Evolutionary conservation across 176 grass and related monocot genomes (phyloP).

Genomic region (Aegilops umbellulata): DNA sequence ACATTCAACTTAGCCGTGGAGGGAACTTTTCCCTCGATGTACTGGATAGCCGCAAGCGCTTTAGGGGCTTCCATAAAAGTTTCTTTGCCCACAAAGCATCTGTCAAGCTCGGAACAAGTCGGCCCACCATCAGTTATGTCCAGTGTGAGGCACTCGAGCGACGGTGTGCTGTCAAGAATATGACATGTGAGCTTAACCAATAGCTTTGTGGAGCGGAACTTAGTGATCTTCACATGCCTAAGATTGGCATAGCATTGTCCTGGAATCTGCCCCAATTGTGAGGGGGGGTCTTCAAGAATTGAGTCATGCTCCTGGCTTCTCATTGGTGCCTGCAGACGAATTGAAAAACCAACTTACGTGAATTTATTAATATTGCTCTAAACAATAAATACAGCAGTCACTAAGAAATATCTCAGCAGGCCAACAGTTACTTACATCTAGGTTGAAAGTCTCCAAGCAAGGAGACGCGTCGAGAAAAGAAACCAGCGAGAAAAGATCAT

Average conservation of each 20-base stretch:
- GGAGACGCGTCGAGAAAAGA: not conserved
- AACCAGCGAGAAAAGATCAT: not conserved
- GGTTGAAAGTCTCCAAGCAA: conserved; percentile 4
- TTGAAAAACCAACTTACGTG: not conserved
- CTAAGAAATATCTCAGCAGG: not conserved
- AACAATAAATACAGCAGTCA: not conserved
- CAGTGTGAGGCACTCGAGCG: not conserved
- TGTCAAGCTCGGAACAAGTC: not conserved
- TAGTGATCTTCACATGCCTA: not conserved
- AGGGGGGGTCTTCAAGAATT: not conserved
- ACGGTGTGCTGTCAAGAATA: not conserved
- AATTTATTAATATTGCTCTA: not conserved
- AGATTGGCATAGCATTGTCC: not conserved
- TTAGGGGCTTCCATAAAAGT: not conserved
- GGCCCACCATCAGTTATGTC: not conserved
- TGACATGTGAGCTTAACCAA: not conserved
- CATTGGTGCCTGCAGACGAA: not conserved
- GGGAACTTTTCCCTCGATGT: no score
- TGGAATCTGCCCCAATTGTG: not conserved
- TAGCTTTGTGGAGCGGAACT: not conserved
- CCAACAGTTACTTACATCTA: not conserved
- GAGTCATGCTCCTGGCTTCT: not conserved
- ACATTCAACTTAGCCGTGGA: no score
- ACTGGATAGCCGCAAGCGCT: not conserved
- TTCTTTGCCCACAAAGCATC: not conserved